Evolutionary conservation across 1,139 yeast genomes (phyloP), one percentile per base, ranked within the genome.

Genomic region (Diutina rugosa): DNA sequence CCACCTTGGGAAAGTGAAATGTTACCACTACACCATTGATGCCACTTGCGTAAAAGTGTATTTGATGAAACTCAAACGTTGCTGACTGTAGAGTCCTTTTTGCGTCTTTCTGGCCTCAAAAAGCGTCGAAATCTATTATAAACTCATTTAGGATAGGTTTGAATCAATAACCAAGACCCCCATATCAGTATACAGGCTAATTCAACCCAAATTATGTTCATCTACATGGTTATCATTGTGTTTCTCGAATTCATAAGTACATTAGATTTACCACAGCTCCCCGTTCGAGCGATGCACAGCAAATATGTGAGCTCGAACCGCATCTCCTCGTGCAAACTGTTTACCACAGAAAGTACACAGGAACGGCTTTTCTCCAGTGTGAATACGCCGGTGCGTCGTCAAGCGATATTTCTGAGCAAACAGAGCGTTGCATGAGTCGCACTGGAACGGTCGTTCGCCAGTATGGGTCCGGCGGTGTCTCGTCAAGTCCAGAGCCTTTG

Each of bases 341-440:
- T 65, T 66, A 10, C 62, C 65, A 56, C 70, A 67, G 58, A 65
- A 64, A 29, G 59, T 59, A 56, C 71, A 67, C 46, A 48, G 55
- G 55, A 67, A 67, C 30, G 71, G 71, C 57, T 67, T 67, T 56
- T 67, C 71, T 3, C 71, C 70, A 21, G 70, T 63, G 58, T 67
- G 71, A 47, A 62, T 61, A 55, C 71, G 61, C 57, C 60, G 55
- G 57, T 67, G 71, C 28, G 71, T 67, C 10, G 70, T 67, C 47
- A 67, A 61, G 35, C 71, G 57, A 59, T 67, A 67, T 57, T 65
- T 62, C 57, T 67, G 71, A 54, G 62, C 64, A 56, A 67, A 67
- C 28, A 65, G 60, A 4, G 68, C 67, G 46, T 58, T 59, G 55
- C 71, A 67, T 49, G 59, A 58, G 16, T 58, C 58, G 60, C 70